Base-by-base conservation (phyloP, 495 filamentous ascomycete species). In the Bathelium albidoporum region DNA sequence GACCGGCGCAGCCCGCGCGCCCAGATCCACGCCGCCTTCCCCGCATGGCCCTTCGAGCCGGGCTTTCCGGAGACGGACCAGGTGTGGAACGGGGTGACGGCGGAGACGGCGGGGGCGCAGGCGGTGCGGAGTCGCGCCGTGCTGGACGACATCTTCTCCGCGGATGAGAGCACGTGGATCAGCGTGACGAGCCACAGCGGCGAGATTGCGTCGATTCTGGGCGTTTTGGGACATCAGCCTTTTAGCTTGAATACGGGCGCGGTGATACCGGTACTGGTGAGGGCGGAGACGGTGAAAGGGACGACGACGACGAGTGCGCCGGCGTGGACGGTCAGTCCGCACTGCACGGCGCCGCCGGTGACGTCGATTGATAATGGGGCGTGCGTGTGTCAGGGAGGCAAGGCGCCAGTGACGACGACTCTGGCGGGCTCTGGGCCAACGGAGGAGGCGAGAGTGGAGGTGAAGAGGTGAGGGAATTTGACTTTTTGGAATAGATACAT, bases 111-210 rank as follows among this genome's bases (percentile, higher is more conserved):
- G 22, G 74, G 65, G 5, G 82, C 83, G 34, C 79, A 87, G 72
- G 79, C 83, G 59, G 73, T 75, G 12, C 75, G 89, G 28, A 77
- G 80, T 11, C 76, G 78, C 62, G 70, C 63, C 24, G 81, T 83
- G 5, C 72, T 93, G 24, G 83, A 88, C 64, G 78, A 85, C 62
- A 78, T 91, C 2, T 90, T 91, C 66, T 70, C 62, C 1, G 71
- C 70, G 24, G 85, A 90, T 64, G 71, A 71, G n/a, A 83, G 77
- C 61, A 82, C 80, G 2, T 87, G 81, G 68, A 80, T 89, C 16
- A 86, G 82, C 58, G 75, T 90, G 32, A 90, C 87, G 0, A 83
- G 80, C 53, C 89, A 91, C 71, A 85, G 82, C 0, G 86, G 86
- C 14, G 83, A 87, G 69, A 88, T 88, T 65, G 71, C 69, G 0